These are phyloP conservation scores for Cryphonectria carpinicola DNA, from an alignment of 2,329 filamentous ascomycete species.

Conservation along the genomic window DNA sequence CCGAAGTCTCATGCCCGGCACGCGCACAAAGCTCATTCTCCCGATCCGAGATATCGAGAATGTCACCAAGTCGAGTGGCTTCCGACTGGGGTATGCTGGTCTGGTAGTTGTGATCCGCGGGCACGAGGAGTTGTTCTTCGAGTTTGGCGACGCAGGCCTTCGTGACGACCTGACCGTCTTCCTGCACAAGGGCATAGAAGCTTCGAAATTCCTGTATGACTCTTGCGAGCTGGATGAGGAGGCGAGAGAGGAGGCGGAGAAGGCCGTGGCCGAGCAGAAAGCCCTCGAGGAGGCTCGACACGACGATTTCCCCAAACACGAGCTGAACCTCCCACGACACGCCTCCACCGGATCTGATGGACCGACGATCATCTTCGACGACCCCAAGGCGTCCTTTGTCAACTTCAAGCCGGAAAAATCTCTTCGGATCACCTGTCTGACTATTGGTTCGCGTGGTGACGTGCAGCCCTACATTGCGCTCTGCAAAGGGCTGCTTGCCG, in stretches of 20 bases:
- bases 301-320: slow-evolving; percentile 55
- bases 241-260: slow-evolving; percentile 71
- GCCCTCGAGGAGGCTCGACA: slow-evolving; percentile 75
- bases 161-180: slow-evolving; percentile 90
- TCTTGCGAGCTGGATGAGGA: slow-evolving; percentile 69
- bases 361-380: slow-evolving; percentile 85
- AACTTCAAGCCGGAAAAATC: slow-evolving; percentile 86
- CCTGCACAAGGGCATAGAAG: slow-evolving; percentile 76
- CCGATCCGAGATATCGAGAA: slow-evolving; percentile 92
- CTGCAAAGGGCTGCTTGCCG: slow-evolving; percentile 85
- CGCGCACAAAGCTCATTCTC: slow-evolving; percentile 88
- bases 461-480: slow-evolving; percentile 97
- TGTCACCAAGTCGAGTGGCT: slow-evolving; percentile 92
- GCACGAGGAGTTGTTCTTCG: slow-evolving; percentile 95
- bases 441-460: slow-evolving; percentile 93
- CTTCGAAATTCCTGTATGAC: slow-evolving; percentile 70
- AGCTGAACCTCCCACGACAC: slow-evolving; percentile 53
- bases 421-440: slow-evolving; percentile 86
- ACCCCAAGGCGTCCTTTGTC: slow-evolving; percentile 82
- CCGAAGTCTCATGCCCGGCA: slow-evolving; percentile 85
- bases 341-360: slow-evolving; percentile 56
- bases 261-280: slow-evolving; percentile 79
- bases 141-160: slow-evolving; percentile 77
- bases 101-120: slow-evolving; percentile 91
- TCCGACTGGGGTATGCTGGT: slow-evolving; percentile 87